Percentiles rank a stretch among this genome's conserved stretches.
These are phyloP conservation scores for Gymnopilus dilepis DNA, from an alignment of 768 basidiomycete genomes.

Conservation along the genomic window DNA sequence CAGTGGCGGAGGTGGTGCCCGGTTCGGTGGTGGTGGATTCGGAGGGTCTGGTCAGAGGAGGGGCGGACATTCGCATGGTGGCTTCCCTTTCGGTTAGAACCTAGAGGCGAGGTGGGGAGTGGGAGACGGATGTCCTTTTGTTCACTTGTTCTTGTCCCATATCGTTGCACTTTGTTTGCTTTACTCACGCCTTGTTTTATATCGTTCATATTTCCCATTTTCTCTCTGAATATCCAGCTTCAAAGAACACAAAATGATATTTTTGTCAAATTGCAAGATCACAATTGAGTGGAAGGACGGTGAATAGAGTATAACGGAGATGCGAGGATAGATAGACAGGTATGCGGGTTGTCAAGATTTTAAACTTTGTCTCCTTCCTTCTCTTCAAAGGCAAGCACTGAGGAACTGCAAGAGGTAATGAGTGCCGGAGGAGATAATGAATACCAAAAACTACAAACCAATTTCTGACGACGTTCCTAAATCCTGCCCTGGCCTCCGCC, in stretches of 20 bases:
- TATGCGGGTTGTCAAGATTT: not conserved
- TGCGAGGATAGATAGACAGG: too few relatives aligned
- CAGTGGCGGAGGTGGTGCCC: slow-evolving; percentile 43
- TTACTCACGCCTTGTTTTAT: too few relatives aligned
- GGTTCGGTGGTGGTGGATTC: slow-evolving; percentile 29
- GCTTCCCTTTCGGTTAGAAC: slow-evolving; percentile 39
- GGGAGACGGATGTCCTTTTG: not conserved
- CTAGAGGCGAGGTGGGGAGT: not conserved
- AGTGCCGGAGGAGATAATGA: not conserved
- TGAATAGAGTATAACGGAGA: too few relatives aligned
- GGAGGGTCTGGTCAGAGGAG: slow-evolving; percentile 27
- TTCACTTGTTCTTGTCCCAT: not conserved
- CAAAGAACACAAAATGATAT: too few relatives aligned
- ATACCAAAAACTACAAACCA: slow-evolving; percentile 5
- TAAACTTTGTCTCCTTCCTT: not conserved
- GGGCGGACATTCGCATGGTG: slow-evolving; percentile 35
- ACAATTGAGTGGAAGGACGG: too few relatives aligned
- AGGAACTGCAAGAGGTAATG: not conserved
- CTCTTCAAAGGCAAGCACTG: slow-evolving; percentile 10
- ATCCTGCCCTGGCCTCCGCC: slow-evolving; percentile 21
- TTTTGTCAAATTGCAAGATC: too few relatives aligned
- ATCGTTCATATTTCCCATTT: too few relatives aligned
- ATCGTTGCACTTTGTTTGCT: not conserved
- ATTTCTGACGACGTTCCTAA: not conserved
- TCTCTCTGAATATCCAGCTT: too few relatives aligned